These are phyloP conservation scores for Diaporthe amygdali DNA, from an alignment of 2,329 filamentous ascomycete species.

Conservation along the genomic window DNA sequence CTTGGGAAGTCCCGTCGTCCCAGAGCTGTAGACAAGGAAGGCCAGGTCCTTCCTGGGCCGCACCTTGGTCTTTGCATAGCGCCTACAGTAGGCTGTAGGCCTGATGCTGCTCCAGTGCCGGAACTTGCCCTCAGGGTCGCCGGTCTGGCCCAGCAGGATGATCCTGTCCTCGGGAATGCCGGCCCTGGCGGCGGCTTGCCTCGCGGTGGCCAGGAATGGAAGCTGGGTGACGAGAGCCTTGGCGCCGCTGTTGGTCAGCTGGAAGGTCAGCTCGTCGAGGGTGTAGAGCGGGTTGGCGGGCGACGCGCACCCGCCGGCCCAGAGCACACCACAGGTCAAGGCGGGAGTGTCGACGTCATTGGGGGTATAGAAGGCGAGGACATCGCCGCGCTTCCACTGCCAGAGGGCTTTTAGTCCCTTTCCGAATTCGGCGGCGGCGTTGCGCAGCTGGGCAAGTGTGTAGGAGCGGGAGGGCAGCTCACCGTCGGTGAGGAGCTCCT, in stretches of 20 bases:
- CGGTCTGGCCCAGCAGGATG: slow-evolving; percentile 74
- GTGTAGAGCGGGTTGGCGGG: slow-evolving; percentile 91
- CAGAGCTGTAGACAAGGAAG: slow-evolving; percentile 87
- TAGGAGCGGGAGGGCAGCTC: slow-evolving; percentile 68
- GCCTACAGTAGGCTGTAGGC: slow-evolving; percentile 63
- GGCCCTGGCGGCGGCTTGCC: slow-evolving; percentile 70
- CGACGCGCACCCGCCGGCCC: slow-evolving; percentile 82
- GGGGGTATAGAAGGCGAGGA: slow-evolving; percentile 81
- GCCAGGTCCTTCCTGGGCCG: slow-evolving; percentile 76
- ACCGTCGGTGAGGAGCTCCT: slow-evolving; percentile 81
- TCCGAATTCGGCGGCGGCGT: slow-evolving; percentile 75
- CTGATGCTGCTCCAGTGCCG: slow-evolving; percentile 77
- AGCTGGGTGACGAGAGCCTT: slow-evolving; percentile 78
- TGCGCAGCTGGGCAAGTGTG: slow-evolving; percentile 71
- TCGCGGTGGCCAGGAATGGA: slow-evolving; percentile 67
- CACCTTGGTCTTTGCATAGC: slow-evolving; percentile 63
- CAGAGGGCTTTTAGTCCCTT: slow-evolving; percentile 76
- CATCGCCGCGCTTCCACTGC: slow-evolving; percentile 83
- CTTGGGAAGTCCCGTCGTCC: slow-evolving; percentile 90
- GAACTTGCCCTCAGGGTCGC: slow-evolving; percentile 61
- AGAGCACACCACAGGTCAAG: slow-evolving; percentile 78
- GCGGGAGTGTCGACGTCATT: slow-evolving; percentile 85
- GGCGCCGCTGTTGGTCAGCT: slow-evolving; percentile 79
- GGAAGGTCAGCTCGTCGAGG: slow-evolving; percentile 80
- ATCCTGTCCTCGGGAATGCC: slow-evolving; percentile 76